phyloP scores from a whole-genome alignment of 148 eudicot species.

The Chenopodium album region DNA sequence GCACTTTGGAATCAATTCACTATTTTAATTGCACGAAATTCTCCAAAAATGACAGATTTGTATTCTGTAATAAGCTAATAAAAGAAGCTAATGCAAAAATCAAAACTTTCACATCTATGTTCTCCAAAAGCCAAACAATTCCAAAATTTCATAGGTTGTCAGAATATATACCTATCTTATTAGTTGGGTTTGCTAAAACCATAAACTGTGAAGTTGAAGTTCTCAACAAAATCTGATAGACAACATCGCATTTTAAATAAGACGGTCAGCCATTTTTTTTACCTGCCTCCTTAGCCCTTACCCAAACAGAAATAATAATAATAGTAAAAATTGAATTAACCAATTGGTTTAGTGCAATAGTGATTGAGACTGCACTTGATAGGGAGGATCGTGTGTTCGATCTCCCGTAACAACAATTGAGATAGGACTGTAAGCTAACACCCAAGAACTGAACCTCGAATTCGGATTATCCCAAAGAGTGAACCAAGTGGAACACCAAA shows the following conservation, averaged over 20 bases:
- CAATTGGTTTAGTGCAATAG: no score
- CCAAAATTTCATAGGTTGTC: conserved; percentile 21
- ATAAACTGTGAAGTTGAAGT: not conserved
- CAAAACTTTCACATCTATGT: conserved; percentile 23
- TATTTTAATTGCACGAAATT: conserved; percentile 1
- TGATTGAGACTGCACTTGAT: no score
- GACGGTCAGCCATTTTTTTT: not conserved
- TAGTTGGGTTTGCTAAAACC: not conserved
- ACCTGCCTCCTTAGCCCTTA: not conserved
- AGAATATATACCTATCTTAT: conserved; percentile 24
- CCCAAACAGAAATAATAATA: no score
- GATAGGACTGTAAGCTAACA: no score
- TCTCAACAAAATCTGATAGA: conserved; percentile 2
- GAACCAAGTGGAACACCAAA: no score
- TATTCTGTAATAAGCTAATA: not conserved
- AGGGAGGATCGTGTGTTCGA: no score
- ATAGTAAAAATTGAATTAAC: no score
- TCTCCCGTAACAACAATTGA: no score
- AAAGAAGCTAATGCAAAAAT: conserved; percentile 9
- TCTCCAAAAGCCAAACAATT: conserved; percentile 19
- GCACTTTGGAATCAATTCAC: conserved; percentile 3
- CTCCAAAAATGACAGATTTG: conserved; percentile 6
- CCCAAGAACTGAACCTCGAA: no score
- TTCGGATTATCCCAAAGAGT: no score
- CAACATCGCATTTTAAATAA: not conserved